phyloP scores from a whole-genome alignment of 2,329 filamentous ascomycete species.

The Aspergillus quadricinctus region DNA sequence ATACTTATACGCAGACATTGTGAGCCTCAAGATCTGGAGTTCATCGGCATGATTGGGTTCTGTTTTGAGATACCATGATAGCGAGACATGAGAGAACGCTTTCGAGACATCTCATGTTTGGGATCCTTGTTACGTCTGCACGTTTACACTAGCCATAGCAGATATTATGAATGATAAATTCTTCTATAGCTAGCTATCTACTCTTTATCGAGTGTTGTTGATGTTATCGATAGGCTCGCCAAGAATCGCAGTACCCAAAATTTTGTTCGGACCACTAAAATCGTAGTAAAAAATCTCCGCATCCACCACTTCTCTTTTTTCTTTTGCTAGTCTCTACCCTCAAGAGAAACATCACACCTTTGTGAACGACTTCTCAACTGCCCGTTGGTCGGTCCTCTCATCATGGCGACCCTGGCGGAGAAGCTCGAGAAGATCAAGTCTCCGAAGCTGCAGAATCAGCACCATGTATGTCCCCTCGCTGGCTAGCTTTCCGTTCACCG shows the following conservation, averaged over 20 bases:
- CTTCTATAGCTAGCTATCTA: background rate
- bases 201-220: background rate
- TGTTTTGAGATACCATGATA: background rate
- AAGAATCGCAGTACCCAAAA: slow-evolving; percentile 28
- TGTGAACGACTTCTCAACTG: slow-evolving; percentile 19
- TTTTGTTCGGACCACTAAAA: slow-evolving; percentile 19
- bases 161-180: background rate
- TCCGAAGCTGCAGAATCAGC: slow-evolving; percentile 91
- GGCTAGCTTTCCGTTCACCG: slow-evolving; percentile 12
- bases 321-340: slow-evolving; percentile 22
- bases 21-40: background rate
- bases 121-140: background rate
- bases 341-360: slow-evolving; percentile 7
- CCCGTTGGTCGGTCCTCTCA: slow-evolving; percentile 27
- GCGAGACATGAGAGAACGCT: background rate
- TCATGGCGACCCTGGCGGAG: slow-evolving; percentile 67
- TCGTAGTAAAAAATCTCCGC: slow-evolving; percentile 19
- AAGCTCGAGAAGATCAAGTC: slow-evolving; percentile 96
- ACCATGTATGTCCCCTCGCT: slow-evolving; percentile 61
- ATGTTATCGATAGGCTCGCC: slow-evolving; percentile 26
- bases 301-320: slow-evolving; percentile 21
- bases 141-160: background rate
- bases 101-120: background rate
- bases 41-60: background rate
- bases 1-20: background rate